Evolutionary conservation across 345 rosid genomes (phyloP), one percentile per base, ranked within the genome.

Genomic region (Arabidopsis suecica): DNA sequence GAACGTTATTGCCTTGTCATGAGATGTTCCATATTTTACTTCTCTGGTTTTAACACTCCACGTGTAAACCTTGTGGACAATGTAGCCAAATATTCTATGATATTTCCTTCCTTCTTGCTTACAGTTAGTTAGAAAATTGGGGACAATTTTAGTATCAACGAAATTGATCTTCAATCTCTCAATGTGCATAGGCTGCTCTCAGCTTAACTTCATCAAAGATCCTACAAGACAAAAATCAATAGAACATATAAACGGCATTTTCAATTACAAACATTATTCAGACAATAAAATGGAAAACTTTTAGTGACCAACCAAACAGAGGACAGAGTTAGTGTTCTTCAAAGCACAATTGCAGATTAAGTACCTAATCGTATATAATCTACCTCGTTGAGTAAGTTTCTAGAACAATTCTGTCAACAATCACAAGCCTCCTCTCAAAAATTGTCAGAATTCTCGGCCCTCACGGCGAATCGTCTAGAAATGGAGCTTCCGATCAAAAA

Each of bases 1-100:
- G 38, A 56, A 50, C n/a, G 30, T 45, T 73, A 65, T 32, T 40
- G 61, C 38, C 71, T 78, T 61, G 12, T 45, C 20, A 47, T 42
- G 53, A 61, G 44, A 69, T 16, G 74, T 59, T 71, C 53, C 76
- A 82, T 64, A 66, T 81, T 81, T 63, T 61, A 54, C 65, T 61
- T 61, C 37, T 57, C 28, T 25, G 45, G 40, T 56, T 61, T 56
- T 23, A 23, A n/a, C 41, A 42, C 72, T 66, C 63, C 68, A 79
- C 61, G 16, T 25, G 67, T 38, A 50, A n/a, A 30, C 69, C 71
- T 66, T 65, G 33, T 68, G 48, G 28, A 72, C 16, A 72, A 68
- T 61, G 76, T 64, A 67, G 55, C 53, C 50, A 38, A 55, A 58
- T 34, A 11, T 60, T 67, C 59, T 36, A 10, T 16, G 59, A 73